Evolutionary conservation across 75 land plant species (phyloP).

Genomic region (Cupressus sempervirens): DNA sequence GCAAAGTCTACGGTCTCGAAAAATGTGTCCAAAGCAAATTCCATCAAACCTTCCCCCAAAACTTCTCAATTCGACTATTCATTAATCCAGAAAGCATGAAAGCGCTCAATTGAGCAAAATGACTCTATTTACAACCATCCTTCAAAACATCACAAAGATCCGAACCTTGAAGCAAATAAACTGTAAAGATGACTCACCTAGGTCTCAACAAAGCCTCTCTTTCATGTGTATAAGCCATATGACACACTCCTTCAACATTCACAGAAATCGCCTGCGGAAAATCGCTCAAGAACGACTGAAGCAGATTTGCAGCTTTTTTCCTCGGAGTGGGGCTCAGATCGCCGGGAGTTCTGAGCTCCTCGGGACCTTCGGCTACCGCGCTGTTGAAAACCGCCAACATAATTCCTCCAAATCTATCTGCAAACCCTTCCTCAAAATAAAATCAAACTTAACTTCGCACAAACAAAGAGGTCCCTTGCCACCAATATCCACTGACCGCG

Average conservation of each 20-base stretch:
- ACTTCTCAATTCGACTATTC: background rate
- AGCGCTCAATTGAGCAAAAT: background rate
- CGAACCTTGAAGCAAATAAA: background rate
- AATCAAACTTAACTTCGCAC: background rate
- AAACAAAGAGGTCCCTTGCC: background rate
- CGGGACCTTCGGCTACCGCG: slow-evolving; percentile 64
- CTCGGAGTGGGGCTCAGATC: slow-evolving; percentile 61
- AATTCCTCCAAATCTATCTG: background rate
- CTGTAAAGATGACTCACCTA: slow-evolving; percentile 34
- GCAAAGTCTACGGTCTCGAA: no score
- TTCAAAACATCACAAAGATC: background rate
- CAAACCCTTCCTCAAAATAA: background rate
- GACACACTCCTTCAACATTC: slow-evolving; percentile 36
- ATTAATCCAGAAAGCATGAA: no score
- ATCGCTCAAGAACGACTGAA: slow-evolving; percentile 37
- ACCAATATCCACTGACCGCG: background rate
- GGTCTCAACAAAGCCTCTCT: slow-evolving; percentile 55
- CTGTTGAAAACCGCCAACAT: slow-evolving; percentile 88
- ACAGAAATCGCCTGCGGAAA: slow-evolving; percentile 56
- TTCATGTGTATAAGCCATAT: slow-evolving; percentile 68
- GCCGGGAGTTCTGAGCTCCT: slow-evolving; percentile 78
- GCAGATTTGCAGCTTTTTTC: slow-evolving; percentile 45
- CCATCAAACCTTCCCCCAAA: no score
- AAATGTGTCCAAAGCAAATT: no score
- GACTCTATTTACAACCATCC: background rate